phyloP scores from a whole-genome alignment of 208 protist species.

The Perkinsela sp. region DNA sequence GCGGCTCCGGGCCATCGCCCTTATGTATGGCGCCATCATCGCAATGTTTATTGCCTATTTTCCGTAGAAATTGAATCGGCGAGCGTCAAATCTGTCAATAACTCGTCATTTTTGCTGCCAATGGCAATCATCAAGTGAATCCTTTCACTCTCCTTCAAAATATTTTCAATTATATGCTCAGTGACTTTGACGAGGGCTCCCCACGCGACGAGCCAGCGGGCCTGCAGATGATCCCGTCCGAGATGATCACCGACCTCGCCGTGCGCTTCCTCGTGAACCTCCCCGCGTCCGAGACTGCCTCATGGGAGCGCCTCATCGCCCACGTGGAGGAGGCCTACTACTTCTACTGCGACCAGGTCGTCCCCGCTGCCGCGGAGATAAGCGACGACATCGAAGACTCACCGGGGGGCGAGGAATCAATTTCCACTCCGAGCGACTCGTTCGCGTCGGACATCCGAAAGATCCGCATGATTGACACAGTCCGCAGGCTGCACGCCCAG shows the following conservation, averaged over 20 bases:
- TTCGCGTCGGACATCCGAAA: not conserved
- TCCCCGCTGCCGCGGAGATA: not conserved
- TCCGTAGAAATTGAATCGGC: no score
- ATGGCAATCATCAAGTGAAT: no score
- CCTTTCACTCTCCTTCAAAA: no score
- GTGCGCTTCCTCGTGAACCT: slow-evolving; percentile 7
- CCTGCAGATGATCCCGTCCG: not conserved
- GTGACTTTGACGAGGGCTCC: not conserved
- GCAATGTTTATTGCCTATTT: not conserved
- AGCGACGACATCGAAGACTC: not conserved
- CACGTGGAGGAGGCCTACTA: slow-evolving; percentile 8
- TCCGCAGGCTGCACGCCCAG: not conserved
- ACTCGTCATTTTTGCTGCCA: no score
- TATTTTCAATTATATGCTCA: no score
- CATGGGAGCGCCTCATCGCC: slow-evolving; percentile 4
- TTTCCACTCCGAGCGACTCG: not conserved
- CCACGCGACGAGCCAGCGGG: not conserved
- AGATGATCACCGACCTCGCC: slow-evolving; percentile 2
- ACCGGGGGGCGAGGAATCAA: not conserved
- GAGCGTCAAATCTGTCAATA: no score
- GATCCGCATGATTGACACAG: not conserved
- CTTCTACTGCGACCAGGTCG: slow-evolving; percentile 5
- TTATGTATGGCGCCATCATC: not conserved
- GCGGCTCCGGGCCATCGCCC: not conserved
- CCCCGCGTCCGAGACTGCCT: slow-evolving; percentile 4